Conservation (phyloP, 2,329 filamentous ascomycete species). For the Rosellinia necatrix region DNA sequence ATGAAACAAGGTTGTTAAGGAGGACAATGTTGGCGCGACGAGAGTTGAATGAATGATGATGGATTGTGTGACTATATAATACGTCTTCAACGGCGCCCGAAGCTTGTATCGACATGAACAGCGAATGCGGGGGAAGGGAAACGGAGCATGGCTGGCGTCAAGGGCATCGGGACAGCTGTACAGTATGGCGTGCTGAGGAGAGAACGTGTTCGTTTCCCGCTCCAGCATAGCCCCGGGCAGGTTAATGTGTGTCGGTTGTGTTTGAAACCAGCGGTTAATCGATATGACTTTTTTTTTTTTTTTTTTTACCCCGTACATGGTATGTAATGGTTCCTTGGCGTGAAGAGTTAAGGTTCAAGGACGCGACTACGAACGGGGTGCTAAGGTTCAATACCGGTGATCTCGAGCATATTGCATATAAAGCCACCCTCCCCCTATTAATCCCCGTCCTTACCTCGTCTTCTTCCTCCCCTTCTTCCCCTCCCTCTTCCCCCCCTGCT, state of each 20-base stretch:
- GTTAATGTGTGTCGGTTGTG: not conserved
- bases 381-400: not conserved
- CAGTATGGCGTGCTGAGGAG: not conserved
- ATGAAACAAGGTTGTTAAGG: constrained; percentile 55
- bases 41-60: constrained; percentile 4
- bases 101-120: constrained; percentile 19
- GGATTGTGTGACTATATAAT: constrained; percentile 8
- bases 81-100: constrained; percentile 12
- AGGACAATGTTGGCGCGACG: not conserved
- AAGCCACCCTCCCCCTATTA: no score
- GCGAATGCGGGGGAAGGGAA: constrained; percentile 14
- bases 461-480: constrained; percentile 12
- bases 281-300: not conserved
- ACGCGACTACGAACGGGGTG: not conserved
- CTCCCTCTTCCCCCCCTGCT: no score
- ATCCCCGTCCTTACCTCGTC: constrained; percentile 3
- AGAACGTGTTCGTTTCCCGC: not conserved
- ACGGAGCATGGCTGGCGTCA: constrained; percentile 22
- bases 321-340: no score
- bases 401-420: no score
- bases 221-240: not conserved
- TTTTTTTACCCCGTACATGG: no score
- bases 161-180: constrained; percentile 10
- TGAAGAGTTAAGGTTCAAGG: no score
- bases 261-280: not conserved